phyloP scores from a whole-genome alignment of 176 grass and related monocot genomes.

The Musa beccarii region DNA sequence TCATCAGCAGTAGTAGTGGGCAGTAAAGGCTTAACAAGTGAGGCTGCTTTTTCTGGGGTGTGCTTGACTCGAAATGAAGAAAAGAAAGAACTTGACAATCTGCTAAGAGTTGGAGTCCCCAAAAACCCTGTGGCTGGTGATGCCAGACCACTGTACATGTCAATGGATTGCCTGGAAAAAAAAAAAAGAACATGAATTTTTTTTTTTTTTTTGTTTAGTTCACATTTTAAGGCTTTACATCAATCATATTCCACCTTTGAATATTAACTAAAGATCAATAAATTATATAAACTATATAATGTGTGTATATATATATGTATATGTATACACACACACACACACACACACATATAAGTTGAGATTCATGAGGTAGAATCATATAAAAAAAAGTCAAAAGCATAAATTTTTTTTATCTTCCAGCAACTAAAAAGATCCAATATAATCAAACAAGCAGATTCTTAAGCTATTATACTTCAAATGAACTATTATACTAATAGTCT shows the following conservation, averaged over 20 bases:
- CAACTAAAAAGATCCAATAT: too few species aligned
- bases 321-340: too few species aligned
- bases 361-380: too few species aligned
- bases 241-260: not conserved
- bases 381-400: too few species aligned
- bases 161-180: constrained; percentile 71
- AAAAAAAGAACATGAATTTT: not conserved
- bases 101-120: constrained; percentile 62
- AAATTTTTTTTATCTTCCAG: too few species aligned
- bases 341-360: too few species aligned
- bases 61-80: constrained; percentile 57
- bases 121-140: constrained; percentile 64
- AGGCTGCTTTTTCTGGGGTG: constrained; percentile 50
- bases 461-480: too few species aligned
- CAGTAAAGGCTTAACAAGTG: constrained; percentile 57
- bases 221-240: not conserved
- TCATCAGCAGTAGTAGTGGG: constrained; percentile 33
- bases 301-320: too few species aligned
- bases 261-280: not conserved
- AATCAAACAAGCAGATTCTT: too few species aligned
- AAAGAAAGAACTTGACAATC: constrained; percentile 72
- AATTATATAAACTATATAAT: not conserved
- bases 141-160: constrained; percentile 68
- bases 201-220: not conserved
- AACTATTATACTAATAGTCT: too few species aligned